Base-by-base conservation (phyloP, 495 filamentous ascomycete genomes). In the Trichoderma parareesei region DNA sequence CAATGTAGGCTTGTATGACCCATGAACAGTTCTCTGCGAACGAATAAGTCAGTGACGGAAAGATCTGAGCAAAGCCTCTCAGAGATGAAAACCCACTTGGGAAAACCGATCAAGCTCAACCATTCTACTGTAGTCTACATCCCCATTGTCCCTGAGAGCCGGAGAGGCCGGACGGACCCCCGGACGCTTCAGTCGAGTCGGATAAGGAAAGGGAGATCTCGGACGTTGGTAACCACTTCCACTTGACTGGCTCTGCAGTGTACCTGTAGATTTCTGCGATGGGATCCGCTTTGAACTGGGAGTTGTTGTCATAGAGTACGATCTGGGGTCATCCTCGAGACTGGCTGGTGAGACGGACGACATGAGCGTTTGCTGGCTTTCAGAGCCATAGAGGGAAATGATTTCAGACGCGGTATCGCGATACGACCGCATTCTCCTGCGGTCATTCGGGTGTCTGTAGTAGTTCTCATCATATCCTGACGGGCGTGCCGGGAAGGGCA, bases 161-260 rank as follows among this genome's bases (percentile, higher is more conserved):
- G 86, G 87, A 4, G 87, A 90, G 7, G 81, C 78, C 14, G 87
- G 84, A 33, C 85, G 82, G 65, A 88, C 84, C 14, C 84, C 84
- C 9, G 86, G 85, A 20, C 86, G 83, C 71, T 82, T 86, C 33
- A 88, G 76, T 38, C 85, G 80, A n/a, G 84, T 81, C 8, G 85
- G 85, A 67, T 88, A 88, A 10, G 80, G 79, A 70, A 85, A 87
- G 0, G 85, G 87, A 27, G 84, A 87, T 35, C 83, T 79, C 44
- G 85, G 86, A 11, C 85, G 77, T 65, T 81, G 80, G 48, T 79
- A 70, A 65, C 67, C 72, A 72, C 69, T 44, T 38, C 69, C 69
- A 53, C 72, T 74, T 2, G 69, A 67, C 20, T 78, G 74, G 66
- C 73, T 77, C 60, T 83, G 76, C 48, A 85, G 68, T 48, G 81